These are phyloP conservation scores for Cladosporium sp. DNA, from an alignment of 2,329 filamentous ascomycete genomes.

Conservation along the genomic window DNA sequence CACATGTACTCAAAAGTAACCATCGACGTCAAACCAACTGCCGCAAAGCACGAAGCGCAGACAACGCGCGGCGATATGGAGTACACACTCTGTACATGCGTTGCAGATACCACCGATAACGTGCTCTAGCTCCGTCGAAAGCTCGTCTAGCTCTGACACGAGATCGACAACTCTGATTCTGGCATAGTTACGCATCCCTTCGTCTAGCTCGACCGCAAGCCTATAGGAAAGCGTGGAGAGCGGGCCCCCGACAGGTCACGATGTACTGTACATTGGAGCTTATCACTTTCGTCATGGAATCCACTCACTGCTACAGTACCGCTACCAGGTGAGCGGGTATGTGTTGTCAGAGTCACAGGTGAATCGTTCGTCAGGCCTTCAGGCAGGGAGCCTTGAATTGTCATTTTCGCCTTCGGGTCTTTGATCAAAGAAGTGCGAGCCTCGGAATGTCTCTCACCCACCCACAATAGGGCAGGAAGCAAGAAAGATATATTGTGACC, in stretches of 20 bases:
- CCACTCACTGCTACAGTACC: neutral
- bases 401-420: neutral
- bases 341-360: neutral
- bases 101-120: too few relatives aligned
- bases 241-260: neutral
- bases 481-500: neutral
- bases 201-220: neutral
- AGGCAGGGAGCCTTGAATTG: neutral
- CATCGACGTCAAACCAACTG: neutral
- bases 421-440: neutral
- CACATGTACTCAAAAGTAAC: neutral
- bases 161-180: neutral
- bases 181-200: neutral
- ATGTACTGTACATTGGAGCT: neutral
- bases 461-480: neutral
- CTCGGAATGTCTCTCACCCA: neutral
- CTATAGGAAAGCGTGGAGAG: neutral
- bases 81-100: conserved; percentile 2
- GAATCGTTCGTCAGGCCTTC: neutral
- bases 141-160: neutral
- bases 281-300: neutral
- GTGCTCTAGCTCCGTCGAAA: neutral
- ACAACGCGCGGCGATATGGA: conserved; percentile 5
- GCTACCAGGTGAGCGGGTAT: too few relatives aligned
- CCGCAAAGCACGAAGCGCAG: neutral